Base-by-base conservation (phyloP, 805 yeast genomes). In the Nakazawaea ernobii region DNA sequence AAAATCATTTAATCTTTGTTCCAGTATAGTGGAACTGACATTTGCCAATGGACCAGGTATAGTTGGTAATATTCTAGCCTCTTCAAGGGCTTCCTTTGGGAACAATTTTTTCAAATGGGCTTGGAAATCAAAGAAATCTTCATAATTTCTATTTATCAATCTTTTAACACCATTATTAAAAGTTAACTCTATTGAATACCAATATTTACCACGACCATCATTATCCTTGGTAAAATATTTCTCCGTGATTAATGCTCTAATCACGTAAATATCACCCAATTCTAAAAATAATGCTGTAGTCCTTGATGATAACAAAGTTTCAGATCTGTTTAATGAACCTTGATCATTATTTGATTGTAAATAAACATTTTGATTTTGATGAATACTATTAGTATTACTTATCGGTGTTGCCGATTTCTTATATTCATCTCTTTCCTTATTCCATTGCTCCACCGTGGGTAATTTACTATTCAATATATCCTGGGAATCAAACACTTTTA, bases 401-500 rank as follows among this genome's bases (percentile, higher is more conserved):
- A 48, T 43, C 6, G 50, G 46, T 8, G 40, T 48, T n/a, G 50
- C 46, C 10, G 40, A 32, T 29, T 42, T 43, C 66, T 92, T 92
- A 65, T 94, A 95, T 62, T 81, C 86, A 13, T 96, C 96, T 28
- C 94, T 89, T 54, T 80, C 80, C 46, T 77, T 79, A 66, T 94
- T 94, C 99, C 99, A 94, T 61, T 90, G 94, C 53, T 90, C 96
- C 14, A 94, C 96, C 0, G 91, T 82, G 13, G 99, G 99, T 52
- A 94, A 75, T 45, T 79, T 78, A 39, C 86, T 89, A 29, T 70
- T 67, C 43, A 72, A 68, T 37, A 94, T 84, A 39, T 82, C 84
- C 57, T 35, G 80, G 74, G 44, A 79, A 52, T 53, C 62, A 54
- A 52, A 63, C 70, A 55, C 80, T 71, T 27, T 73, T 75, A 43